Base-by-base conservation (phyloP, 2,329 filamentous ascomycete genomes). In the Daldinia eschscholtzii region DNA sequence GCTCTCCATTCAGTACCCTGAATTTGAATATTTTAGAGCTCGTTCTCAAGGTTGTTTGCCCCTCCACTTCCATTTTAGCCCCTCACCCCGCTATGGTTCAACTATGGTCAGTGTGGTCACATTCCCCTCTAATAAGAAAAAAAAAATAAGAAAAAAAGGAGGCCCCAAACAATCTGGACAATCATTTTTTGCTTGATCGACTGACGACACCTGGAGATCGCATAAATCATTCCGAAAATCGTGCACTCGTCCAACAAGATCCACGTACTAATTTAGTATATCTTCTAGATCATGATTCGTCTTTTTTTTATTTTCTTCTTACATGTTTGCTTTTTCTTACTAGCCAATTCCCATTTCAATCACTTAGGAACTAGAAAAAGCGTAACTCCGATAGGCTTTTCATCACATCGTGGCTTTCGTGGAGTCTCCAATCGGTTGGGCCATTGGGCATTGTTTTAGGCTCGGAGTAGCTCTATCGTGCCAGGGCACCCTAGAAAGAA, bases 231-330 rank as follows among this genome's bases (percentile, higher is more conserved):
- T 41, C 56, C 28, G 55, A 61, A 61, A 57, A 65, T 64, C 63
- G 52, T 61, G 28, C 59, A 62, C 44, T 61, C 55, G 23, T 68
- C 50, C 50, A 70, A 66, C 52, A 71, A 18, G 65, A 68, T 66
- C 65, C 33, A 26, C 30, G 33, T 55, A 23, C 30, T 37, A 37
- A 15, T 57, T 57, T 57, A 59, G 46, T 41, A n/a, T 28, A 28
- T 46, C 15, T 44, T 57, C 20, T 42, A 42, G 13, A 30, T 57
- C 39, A 44, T 35, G 2, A 39, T 26, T 37, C 15, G 20, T 23
- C 37, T 23, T 13, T 30, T 30, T 30, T 42, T 28, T 50, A 9
- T n/a, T 23, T 18, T 48, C 18, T 42, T 35, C 23, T 50, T 57
- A 33, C 9, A 2, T 15, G 44, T 57, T 52, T 53, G 63, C 62